These are phyloP conservation scores for Omphalea diandra DNA, from an alignment of 441 rosid species.

Conservation along the genomic window DNA sequence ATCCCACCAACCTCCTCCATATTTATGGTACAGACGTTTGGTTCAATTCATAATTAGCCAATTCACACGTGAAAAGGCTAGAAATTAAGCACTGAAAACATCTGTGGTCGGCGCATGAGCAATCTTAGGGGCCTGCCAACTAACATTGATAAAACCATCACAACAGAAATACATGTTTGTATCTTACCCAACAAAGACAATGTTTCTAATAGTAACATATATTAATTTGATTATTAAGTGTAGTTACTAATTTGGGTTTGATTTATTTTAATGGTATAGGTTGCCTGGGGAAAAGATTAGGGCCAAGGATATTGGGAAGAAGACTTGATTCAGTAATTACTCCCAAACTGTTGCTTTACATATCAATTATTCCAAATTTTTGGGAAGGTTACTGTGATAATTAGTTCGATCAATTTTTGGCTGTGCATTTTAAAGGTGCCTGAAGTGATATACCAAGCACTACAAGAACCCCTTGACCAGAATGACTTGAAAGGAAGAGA, in stretches of 20 bases:
- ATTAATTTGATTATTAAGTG: background rate
- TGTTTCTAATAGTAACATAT: background rate
- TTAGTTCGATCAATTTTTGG: constrained; percentile 10
- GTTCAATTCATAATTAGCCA: background rate
- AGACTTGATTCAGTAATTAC: constrained; percentile 57
- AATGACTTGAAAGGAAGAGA: constrained; percentile 73
- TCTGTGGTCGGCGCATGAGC: constrained; percentile 5
- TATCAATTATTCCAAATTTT: background rate
- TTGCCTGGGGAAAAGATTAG: constrained; percentile 77
- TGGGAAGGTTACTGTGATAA: background rate
- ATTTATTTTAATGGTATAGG: constrained; percentile 40
- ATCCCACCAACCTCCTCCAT: constrained; percentile 11
- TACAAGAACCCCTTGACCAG: constrained; percentile 57
- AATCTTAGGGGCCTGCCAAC: background rate
- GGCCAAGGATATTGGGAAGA: constrained; percentile 75
- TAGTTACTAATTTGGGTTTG: background rate
- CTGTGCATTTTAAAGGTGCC: constrained; percentile 52
- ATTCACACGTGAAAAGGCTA: background rate
- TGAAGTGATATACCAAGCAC: constrained; percentile 72
- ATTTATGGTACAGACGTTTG: background rate
- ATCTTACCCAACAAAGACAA: background rate
- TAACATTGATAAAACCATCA: constrained; percentile 2
- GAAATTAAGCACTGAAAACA: background rate
- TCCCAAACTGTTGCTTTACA: background rate
- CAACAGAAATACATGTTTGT: background rate